A percentile compares a stretch with the other conserved stretches of the same genome.
phyloP scores from a whole-genome alignment of 352 stramenopile species.

The Phytophthora cactorum region DNA sequence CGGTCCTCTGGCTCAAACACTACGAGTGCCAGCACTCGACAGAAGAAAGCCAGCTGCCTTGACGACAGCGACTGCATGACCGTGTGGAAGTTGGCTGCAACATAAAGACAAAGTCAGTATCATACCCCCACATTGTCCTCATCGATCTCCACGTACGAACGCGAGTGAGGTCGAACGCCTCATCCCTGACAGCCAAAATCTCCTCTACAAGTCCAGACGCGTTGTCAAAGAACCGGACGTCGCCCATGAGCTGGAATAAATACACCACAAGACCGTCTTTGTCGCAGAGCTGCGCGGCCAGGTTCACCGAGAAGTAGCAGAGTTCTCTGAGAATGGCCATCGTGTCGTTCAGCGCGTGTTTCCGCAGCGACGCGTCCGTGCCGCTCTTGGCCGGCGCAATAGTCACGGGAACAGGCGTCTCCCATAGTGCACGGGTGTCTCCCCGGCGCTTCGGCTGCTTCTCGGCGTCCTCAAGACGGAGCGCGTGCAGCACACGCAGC shows the following conservation, averaged over 20 bases:
- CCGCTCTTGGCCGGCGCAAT: constrained; percentile 46
- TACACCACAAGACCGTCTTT: constrained; percentile 92
- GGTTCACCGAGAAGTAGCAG: constrained; percentile 77
- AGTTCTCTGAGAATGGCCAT: constrained; percentile 84
- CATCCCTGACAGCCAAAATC: constrained; percentile 89
- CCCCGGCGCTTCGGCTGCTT: constrained; percentile 13
- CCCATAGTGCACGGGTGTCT: constrained; percentile 69
- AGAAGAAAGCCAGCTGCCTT: constrained; percentile 95
- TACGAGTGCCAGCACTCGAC: constrained; percentile 94
- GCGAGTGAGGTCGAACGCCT: constrained; percentile 79
- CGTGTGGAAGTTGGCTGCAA: constrained; percentile 88
- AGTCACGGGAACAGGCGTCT: constrained; percentile 43
- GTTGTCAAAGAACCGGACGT: constrained; percentile 92
- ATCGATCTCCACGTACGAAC: constrained; percentile 55
- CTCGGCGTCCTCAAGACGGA: constrained; percentile 58
- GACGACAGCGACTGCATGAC: constrained; percentile 91
- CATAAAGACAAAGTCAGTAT: constrained; percentile 2
- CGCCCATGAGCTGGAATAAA: constrained; percentile 93
- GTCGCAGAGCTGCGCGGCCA: constrained; percentile 75
- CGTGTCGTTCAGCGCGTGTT: constrained; percentile 73
- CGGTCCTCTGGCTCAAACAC: constrained; percentile 96
- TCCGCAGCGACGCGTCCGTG: constrained; percentile 52
- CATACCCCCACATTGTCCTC: not conserved
- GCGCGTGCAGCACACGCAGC: constrained; percentile 70
- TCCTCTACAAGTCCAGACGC: constrained; percentile 93